A percentile compares a stretch with the other conserved stretches of the same genome.
Conservation (phyloP, 78 protist species). For the Bodo saltans region DNA sequence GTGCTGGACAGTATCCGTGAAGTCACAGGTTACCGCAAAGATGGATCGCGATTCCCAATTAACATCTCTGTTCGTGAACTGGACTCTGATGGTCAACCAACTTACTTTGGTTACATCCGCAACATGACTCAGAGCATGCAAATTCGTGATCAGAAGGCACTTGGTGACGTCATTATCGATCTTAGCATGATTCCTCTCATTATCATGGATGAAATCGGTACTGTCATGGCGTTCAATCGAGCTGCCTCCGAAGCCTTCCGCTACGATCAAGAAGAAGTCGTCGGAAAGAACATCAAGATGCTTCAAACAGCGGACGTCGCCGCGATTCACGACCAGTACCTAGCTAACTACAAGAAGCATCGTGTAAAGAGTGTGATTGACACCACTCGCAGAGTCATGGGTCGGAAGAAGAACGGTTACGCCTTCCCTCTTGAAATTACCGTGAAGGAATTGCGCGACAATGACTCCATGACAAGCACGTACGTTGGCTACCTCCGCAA, state of each 20-base stretch:
- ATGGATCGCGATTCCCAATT: background rate
- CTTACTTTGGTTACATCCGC: slow-evolving; percentile 23
- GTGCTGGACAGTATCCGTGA: background rate
- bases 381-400: background rate
- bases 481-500: background rate
- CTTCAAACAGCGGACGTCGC: slow-evolving; percentile 14
- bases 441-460: background rate
- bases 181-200: background rate
- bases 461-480: background rate
- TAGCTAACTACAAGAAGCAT: background rate
- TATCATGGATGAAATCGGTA: slow-evolving; percentile 16
- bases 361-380: slow-evolving; percentile 16
- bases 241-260: slow-evolving; percentile 23
- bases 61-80: background rate
- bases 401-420: background rate
- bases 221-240: background rate
- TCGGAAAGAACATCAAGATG: slow-evolving; percentile 15
- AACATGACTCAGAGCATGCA: background rate
- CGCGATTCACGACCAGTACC: background rate
- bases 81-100: background rate
- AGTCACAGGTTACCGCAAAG: background rate
- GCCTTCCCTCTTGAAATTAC: background rate
- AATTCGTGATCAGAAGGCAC: background rate
- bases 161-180: background rate
- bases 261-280: background rate